Evolutionary conservation across 73 alveolate species (phyloP), one percentile per base, ranked within the genome.

Genomic region (Paramecium sexaurelia): DNA sequence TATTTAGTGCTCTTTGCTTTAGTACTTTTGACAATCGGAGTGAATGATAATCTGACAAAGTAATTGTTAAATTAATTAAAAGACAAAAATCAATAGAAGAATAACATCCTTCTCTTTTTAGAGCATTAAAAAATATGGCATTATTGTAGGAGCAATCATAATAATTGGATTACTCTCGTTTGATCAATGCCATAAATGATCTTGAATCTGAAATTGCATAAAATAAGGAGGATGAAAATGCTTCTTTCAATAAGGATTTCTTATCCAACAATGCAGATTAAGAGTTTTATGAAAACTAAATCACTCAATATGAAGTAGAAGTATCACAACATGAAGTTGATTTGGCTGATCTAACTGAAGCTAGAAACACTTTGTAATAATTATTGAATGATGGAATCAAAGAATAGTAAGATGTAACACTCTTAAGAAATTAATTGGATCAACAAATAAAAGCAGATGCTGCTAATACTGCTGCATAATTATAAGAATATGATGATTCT

Each of bases 91-190:
- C 90, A 24, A 78, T 41, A 9, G 73, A 78, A 7, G 71, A 78
- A 41, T n/a, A 78, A 78, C 32, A 40, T 20, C 40, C 90, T 8
- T 39, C 90, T 13, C 55, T 78, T 36, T 22, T 17, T 39, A 78
- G 90, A 78, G 90, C 90, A 78, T 78, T 78, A 78, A 39, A 41
- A 39, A 78, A 37, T 22, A 78, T 78, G 90, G 68, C 47, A 78
- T 39, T 41, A 20, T 39, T 78, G 10, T n/a, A 39, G 19, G 43
- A 37, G 29, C 17, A 41, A 78, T 78, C 90, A 78, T 78, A 78
- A 78, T 78, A 78, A 45, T 41, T 78, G 7, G 90, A 78, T 22
- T 78, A 41, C 36, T 22, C 61, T 17, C 43, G 90, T 29, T 78
- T 78, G 47, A 78, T 41, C 9, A 78, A 78, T 78, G 90, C 90